Evolutionary conservation across 2,329 filamentous ascomycete species (phyloP), one percentile per base, ranked within the genome.

Genomic region (Calonectria pauciramosa): DNA sequence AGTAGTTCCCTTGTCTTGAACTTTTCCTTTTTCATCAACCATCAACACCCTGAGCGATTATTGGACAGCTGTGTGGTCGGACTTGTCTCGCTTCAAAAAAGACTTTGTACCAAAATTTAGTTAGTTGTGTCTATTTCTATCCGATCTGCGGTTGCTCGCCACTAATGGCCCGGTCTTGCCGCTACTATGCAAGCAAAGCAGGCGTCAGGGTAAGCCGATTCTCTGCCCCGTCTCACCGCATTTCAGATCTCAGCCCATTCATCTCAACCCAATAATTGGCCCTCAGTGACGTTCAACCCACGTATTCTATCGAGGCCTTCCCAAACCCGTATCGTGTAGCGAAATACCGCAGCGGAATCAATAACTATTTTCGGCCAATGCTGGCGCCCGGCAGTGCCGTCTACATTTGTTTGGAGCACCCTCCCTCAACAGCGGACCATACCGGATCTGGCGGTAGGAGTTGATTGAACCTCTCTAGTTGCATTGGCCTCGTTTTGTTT

Each of bases 151-250:
- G 44, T 13, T 23, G n/a, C 44, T 47, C 44, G n/a, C 44, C 44
- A 18, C 44, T 47, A 47, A 47, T 23, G 44, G 18, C n/a, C 20
- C 44, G 44, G 10, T n/a, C 20, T n/a, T 47, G 20, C 44, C 44
- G 44, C 44, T 47, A 47, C 44, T 47, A 47, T 34, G 52, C 20
- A 30, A 32, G 52, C 28, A 30, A 34, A 4, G 18, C 28, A 34
- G 41, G 36, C 36, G 41, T 13, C 56, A 63, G 56, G 56, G 56
- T 41, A 63, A 36, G 32, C 54, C 30, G 32, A 7, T 36, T 63
- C 56, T 63, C 54, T 36, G 56, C 56, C 36, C 56, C 56, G 14
- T 30, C 56, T 63, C 56, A 63, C 56, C 56, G 56, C 56, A 63
- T 63, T 60, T 38, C 34, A 23, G 6, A 18, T 36, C 3, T 63